phyloP scores from a whole-genome alignment of 2,329 filamentous ascomycete genomes.

The Orbilia quercus region DNA sequence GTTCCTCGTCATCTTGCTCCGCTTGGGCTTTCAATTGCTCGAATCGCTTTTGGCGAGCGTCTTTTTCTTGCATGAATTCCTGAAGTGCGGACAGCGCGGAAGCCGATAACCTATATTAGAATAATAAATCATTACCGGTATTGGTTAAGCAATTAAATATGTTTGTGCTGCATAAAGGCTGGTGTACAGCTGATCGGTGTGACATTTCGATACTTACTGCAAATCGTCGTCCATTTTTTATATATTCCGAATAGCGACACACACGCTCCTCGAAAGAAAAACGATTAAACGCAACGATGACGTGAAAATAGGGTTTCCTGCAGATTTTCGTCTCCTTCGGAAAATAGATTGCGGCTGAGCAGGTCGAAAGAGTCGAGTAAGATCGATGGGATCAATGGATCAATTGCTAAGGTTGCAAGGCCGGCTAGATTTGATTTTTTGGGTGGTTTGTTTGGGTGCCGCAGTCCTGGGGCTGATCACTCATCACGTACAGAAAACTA shows the following conservation, averaged over 20 bases:
- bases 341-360: conserved; percentile 49
- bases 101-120: conserved; percentile 69
- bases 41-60: conserved; percentile 74
- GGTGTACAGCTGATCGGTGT: too few species aligned
- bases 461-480: background rate
- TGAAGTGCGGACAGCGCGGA: conserved; percentile 76
- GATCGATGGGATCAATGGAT: conserved; percentile 48
- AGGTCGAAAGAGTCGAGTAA: conserved; percentile 7
- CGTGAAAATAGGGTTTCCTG: conserved; percentile 56
- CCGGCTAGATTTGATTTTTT: conserved; percentile 21
- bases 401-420: conserved; percentile 29
- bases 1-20: conserved; percentile 68
- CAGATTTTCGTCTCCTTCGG: conserved; percentile 31
- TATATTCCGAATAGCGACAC: conserved; percentile 23
- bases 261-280: background rate
- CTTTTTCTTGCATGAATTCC: conserved; percentile 79
- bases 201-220: conserved; percentile 42
- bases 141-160: too few species aligned
- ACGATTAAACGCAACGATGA: conserved; percentile 6
- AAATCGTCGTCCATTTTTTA: conserved; percentile 57
- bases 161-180: too few species aligned
- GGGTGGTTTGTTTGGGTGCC: too few species aligned
- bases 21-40: conserved; percentile 74
- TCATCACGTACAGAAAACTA: conserved; percentile 8
- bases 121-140: too few species aligned